Evolutionary conservation across 768 basidiomycete species (phyloP).

Genomic region (Podaxis sp.): DNA sequence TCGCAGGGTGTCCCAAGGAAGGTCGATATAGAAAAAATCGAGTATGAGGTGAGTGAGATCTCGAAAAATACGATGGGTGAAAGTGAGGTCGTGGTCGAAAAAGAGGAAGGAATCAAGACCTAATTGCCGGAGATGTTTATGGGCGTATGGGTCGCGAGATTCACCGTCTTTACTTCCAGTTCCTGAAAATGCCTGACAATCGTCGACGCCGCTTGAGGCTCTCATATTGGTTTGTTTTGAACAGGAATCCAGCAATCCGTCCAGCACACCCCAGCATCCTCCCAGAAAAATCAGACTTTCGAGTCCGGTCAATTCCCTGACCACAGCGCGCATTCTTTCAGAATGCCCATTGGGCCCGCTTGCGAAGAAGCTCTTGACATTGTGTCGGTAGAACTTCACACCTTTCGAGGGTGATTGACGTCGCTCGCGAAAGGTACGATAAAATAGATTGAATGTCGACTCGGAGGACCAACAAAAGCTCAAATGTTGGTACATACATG

Average conservation of each 20-base stretch:
- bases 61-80: not conserved
- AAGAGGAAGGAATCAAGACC: not conserved
- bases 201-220: not conserved
- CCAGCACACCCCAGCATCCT: not conserved
- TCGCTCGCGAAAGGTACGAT: not conserved
- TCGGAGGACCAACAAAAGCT: too few relatives aligned
- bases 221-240: not conserved
- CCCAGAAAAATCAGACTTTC: not conserved
- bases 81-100: not conserved
- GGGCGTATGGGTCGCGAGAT: not conserved
- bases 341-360: too few relatives aligned
- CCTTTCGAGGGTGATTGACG: not conserved
- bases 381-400: not conserved
- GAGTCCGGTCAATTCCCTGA: too few relatives aligned
- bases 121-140: not conserved
- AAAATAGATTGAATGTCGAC: not conserved
- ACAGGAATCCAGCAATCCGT: not conserved
- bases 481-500: too few relatives aligned
- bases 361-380: too few relatives aligned
- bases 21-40: not conserved
- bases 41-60: not conserved
- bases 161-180: not conserved
- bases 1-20: not conserved
- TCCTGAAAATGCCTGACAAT: not conserved
- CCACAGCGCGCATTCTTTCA: too few relatives aligned